Evolutionary conservation across 2,329 filamentous ascomycete species (phyloP), one percentile per base, ranked within the genome.

Genomic region (Beauveria brongniartii): DNA sequence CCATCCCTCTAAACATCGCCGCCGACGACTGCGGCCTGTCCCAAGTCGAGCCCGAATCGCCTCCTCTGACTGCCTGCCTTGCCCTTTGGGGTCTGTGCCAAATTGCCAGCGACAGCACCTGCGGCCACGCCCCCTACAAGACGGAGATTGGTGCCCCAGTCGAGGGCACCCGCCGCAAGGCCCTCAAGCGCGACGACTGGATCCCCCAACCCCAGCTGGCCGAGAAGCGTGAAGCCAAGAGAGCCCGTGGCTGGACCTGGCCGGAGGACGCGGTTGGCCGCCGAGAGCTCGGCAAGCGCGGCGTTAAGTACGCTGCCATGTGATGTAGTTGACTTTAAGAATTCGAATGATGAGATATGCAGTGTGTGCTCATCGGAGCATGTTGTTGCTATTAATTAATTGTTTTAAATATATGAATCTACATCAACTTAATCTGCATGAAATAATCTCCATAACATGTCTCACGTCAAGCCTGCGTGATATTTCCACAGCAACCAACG

Each of bases 81-180:
- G 89, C 89, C 1, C 81, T 92, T 40, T 92, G 88, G 87, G 90
- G 87, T 56, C 76, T 92, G 44, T 90, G 90, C 73, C 87, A 88
- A 79, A 78, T 90, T 53, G 87, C 87, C 26, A 79, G 81, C 64
- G 83, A 86, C 69, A 75, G 82, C 5, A 79, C 80, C 2, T 44
- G 63, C 14, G 82, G 83, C 20, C 85, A 89, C 59, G 75, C 81
- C 65, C 69, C 79, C 64, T 92, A 86, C 87, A 82, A 79, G 68
- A 78, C 85, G 63, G 88, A 91, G 67, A 89, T 92, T 65, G 89
- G 89, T 0, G 88, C 87, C 0, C 89, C 89, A 0, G 87, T 87
- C 12, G 88, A 90, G 65, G 82, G 88, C 43, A 90, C 88, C 1
- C 77, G 89, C 43, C 80, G 87, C 69, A 89, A 90, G 77, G 85